Evolutionary conservation across 768 basidiomycete species (phyloP), one percentile per base, ranked within the genome.

Genomic region (Cystobasidium tubakii): DNA sequence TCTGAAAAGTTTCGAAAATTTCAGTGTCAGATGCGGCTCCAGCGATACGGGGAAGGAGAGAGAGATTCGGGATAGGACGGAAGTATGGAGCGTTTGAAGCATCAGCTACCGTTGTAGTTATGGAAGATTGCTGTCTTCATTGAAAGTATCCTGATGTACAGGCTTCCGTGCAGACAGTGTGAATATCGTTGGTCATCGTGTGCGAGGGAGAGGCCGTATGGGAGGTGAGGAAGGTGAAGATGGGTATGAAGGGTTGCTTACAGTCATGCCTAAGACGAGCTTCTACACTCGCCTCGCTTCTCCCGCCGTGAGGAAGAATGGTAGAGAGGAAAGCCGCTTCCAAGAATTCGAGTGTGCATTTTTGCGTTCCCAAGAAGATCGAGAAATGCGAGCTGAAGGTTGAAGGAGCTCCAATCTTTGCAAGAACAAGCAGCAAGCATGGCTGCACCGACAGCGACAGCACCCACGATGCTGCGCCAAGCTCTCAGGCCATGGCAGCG

Each of bases 21-120:
- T 39, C 63, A 21, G 19, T 15, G 34, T 65, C 63, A 65, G n/a
- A n/a, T n/a, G 39, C 57, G 25, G 6, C 15, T n/a, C 15, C 3
- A 65, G 63, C 19, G 63, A 36, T 3, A 36, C 19, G 63, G 10
- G 25, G 25, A 53, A 21, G 42, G 46, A 31, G 42, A 46, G 46
- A 36, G 34, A 7, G 25, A 42, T 10, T 17, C 19, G 15, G 21
- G 9, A 4, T 10, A 15, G 44, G 36, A 12, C 6, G n/a, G n/a
- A n/a, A n/a, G n/a, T n/a, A n/a, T n/a, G n/a, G n/a, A n/a, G n/a
- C n/a, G 27, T 21, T 43, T 53, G 66, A 39, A 43, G 55, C 44
- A 71, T 71, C 69, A 71, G 69, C 69, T 71, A 71, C 69, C 69
- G 69, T 71, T 71, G 69, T 71, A 71, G 69, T 71, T 57, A 60